Conservation (phyloP, 805 yeast genomes). For the Kluyveromyces starmeri region DNA sequence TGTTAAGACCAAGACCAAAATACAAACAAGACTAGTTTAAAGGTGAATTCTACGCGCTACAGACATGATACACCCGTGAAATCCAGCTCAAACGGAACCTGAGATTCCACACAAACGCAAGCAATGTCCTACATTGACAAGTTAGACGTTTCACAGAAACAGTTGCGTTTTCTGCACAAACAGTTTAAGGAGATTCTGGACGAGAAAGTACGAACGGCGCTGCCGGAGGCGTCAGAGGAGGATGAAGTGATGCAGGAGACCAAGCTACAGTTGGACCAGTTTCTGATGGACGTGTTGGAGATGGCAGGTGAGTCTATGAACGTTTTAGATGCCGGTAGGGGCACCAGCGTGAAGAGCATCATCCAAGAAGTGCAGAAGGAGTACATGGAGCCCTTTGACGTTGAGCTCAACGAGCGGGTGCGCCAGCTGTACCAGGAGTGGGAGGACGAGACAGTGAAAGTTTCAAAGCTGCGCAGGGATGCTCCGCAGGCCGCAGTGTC, state of each 20-base stretch:
- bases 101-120: too few species aligned
- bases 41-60: too few species aligned
- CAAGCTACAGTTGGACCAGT: constrained; percentile 18
- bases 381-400: constrained; percentile 62
- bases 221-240: constrained; percentile 14
- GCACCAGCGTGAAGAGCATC: constrained; percentile 16
- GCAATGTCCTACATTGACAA: constrained; percentile 9
- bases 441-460: constrained; percentile 51
- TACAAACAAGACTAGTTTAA: too few species aligned
- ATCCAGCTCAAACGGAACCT: too few species aligned
- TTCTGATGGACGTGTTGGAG: constrained; percentile 34
- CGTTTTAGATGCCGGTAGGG: constrained; percentile 45
- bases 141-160: constrained; percentile 20
- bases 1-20: too few species aligned
- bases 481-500: constrained; percentile 39
- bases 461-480: constrained; percentile 45
- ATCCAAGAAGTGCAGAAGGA: constrained; percentile 15
- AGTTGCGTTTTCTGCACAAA: constrained; percentile 21
- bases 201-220: constrained; percentile 13
- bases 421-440: constrained; percentile 48
- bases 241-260: constrained; percentile 18
- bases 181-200: constrained; percentile 22
- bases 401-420: constrained; percentile 49
- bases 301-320: constrained; percentile 45
- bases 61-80: too few species aligned